Conservation (phyloP, 345 rosid genomes). For the Citrus sp. region DNA sequence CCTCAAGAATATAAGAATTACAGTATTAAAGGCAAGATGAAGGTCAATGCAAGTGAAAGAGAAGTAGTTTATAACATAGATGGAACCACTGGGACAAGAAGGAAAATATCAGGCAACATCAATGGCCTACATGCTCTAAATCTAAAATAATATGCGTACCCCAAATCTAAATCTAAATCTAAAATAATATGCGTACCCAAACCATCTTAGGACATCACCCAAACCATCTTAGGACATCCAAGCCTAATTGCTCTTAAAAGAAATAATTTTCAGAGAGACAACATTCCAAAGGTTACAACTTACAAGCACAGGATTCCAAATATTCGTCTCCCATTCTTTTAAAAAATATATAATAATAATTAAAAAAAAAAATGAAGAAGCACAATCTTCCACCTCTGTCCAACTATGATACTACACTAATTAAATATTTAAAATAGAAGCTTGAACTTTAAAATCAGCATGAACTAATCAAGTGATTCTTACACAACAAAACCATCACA, state of each 20-base stretch:
- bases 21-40: not conserved
- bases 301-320: not conserved
- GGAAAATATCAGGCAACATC: not conserved
- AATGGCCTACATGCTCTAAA: not conserved
- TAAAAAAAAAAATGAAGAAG: too few species aligned
- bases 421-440: not conserved
- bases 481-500: not conserved
- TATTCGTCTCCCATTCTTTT: not conserved
- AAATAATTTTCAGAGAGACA: not conserved
- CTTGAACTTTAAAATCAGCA: not conserved
- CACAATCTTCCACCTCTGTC: not conserved
- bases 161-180: not conserved
- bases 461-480: constrained; percentile 2
- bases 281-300: not conserved
- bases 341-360: not conserved
- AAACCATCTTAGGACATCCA: not conserved
- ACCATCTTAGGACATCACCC: not conserved
- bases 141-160: not conserved
- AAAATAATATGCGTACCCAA: not conserved
- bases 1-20: not conserved
- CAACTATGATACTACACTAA: not conserved
- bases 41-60: not conserved
- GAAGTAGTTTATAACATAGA: not conserved
- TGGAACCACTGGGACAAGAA: not conserved
- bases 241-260: not conserved